Evolutionary conservation across 208 protist genomes (phyloP).

Genomic region (Jaenimonas drosophilae): DNA sequence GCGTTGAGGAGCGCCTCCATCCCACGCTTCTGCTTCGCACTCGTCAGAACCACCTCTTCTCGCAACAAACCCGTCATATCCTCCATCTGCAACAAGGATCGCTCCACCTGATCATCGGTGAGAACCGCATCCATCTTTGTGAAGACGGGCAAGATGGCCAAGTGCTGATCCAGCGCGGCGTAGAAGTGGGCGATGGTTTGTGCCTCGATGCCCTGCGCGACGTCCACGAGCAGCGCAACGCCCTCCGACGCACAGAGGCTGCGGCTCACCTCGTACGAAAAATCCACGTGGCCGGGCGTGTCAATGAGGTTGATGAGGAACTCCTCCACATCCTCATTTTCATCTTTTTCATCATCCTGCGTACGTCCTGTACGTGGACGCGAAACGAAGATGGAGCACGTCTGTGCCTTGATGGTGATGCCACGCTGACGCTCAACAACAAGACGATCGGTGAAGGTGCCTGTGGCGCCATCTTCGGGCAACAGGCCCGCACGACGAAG

Average conservation of each 20-base stretch:
- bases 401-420: slow-evolving; percentile 96
- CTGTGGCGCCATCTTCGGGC: slow-evolving; percentile 35
- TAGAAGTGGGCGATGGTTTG: slow-evolving; percentile 97
- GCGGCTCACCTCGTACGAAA: slow-evolving; percentile 96
- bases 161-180: slow-evolving; percentile 82
- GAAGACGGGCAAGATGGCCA: slow-evolving; percentile 82
- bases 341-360: background rate
- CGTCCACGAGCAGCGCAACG: slow-evolving; percentile 90
- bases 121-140: slow-evolving; percentile 88
- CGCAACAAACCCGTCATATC: slow-evolving; percentile 79
- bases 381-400: slow-evolving; percentile 81
- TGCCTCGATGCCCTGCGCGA: slow-evolving; percentile 89
- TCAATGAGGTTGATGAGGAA: slow-evolving; percentile 97
- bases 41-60: slow-evolving; percentile 82
- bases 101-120: slow-evolving; percentile 51
- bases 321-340: slow-evolving; percentile 12
- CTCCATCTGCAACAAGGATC: slow-evolving; percentile 72
- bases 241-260: slow-evolving; percentile 91
- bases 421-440: slow-evolving; percentile 93
- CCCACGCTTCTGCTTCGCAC: slow-evolving; percentile 88
- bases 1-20: slow-evolving; percentile 82
- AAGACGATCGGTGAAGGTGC: slow-evolving; percentile 90
- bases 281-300: slow-evolving; percentile 97
- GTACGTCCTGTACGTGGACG: background rate
- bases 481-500: slow-evolving; percentile 76